Evolutionary conservation across 2,329 filamentous ascomycete species (phyloP), one percentile per base, ranked within the genome.

Genomic region (Elsinoe australis): DNA sequence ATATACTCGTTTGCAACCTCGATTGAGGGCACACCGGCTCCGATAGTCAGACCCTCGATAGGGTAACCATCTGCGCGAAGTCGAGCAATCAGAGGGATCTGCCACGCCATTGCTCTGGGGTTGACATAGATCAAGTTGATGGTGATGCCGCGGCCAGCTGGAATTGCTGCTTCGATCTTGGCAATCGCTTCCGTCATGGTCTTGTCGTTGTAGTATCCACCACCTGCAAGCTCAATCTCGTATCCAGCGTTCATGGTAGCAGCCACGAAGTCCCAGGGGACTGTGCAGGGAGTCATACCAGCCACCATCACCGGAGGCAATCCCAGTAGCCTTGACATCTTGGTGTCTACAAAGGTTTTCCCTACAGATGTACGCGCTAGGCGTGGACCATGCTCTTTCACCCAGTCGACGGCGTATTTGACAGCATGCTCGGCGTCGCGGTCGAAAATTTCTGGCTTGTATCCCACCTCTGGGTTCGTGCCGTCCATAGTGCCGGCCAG

Each of bases 361-460:
- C 92, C 92, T 50, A 79, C 81, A 8, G 89, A 90, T 10, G 86
- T 95, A 69, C 87, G 92, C 58, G 94, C 82, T 34, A 98, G 75
- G 51, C 82, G 84, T n/a, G 94, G 92, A 7, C 90, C 89, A 63
- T 92, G 89, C 65, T 95, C 89, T 68, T 94, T 94, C 50, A 98
- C 88, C 94, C 94, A 98, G 67, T 98, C 87, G 22, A 88, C 83
- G 41, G 92, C 90, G 64, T 88, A 96, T 66, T 89, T 92, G 61
- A 98, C 84, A 4, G 92, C 89, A 60, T 95, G 81, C 63, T 95
- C 87, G 60, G 89, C 87, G 63, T 98, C 92, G 50, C 92, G 85
- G 64, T 98, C 90, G 59, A 98, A 98, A 45, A 98, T 76, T 69
- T 98, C 92, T 2, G 90, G 85, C 75, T 98, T 98, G 75, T 95